Conservation (phyloP, 306 rosid genomes). For the Fagus crenata region DNA sequence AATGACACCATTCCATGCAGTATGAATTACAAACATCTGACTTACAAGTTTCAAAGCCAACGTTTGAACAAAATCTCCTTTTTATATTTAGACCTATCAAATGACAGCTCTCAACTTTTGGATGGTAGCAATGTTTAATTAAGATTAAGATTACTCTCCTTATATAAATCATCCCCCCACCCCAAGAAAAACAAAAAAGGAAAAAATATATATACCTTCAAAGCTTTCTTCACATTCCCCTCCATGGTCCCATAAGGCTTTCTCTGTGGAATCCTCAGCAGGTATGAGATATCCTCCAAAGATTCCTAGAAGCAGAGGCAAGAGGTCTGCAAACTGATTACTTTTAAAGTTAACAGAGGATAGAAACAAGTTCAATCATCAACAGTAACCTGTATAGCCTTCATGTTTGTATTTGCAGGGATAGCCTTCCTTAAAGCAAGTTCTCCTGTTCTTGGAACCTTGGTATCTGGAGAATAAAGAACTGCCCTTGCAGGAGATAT, state of each 20-base stretch:
- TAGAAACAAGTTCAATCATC: neutral
- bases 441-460: slow-evolving; percentile 89
- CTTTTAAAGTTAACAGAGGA: neutral
- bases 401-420: slow-evolving; percentile 88
- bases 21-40: neutral
- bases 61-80: neutral
- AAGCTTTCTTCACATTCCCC: slow-evolving; percentile 87
- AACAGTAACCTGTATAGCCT: slow-evolving; percentile 70
- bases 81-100: neutral
- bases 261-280: slow-evolving; percentile 89
- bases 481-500: slow-evolving; percentile 57
- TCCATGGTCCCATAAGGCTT: slow-evolving; percentile 97
- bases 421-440: slow-evolving; percentile 84
- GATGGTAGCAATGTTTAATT: neutral
- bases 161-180: neutral
- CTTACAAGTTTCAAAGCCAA: slow-evolving; percentile 2
- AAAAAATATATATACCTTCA: slow-evolving; percentile 51
- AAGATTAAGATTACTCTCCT: neutral
- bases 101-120: neutral
- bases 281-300: slow-evolving; percentile 80
- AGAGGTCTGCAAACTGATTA: slow-evolving; percentile 13
- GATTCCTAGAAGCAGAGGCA: slow-evolving; percentile 56
- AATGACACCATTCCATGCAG: slow-evolving; percentile 16
- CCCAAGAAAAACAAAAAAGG: neutral
- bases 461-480: slow-evolving; percentile 85